Conservation (phyloP, 345 rosid species). For the Heritiera littoralis region DNA sequence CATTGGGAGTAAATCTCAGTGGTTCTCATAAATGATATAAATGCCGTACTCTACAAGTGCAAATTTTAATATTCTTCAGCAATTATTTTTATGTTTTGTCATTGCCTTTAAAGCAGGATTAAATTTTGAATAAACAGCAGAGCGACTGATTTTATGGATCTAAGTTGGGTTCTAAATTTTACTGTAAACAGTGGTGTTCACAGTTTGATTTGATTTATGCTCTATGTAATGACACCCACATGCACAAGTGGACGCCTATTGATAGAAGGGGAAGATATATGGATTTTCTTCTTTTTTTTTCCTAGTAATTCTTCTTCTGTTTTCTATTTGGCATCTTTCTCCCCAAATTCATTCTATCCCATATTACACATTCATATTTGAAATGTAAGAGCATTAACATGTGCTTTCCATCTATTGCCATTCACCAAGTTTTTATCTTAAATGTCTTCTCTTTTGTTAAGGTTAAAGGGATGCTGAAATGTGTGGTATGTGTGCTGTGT, state of each 20-base stretch:
- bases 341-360: background rate
- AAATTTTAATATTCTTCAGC: background rate
- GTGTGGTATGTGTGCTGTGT: background rate
- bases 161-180: no score
- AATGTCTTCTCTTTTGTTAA: background rate
- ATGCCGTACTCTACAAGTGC: background rate
- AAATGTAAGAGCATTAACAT: background rate
- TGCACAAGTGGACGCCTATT: background rate
- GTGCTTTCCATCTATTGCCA: background rate
- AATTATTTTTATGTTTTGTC: background rate
- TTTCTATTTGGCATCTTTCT: background rate
- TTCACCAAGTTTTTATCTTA: background rate
- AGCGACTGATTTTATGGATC: background rate
- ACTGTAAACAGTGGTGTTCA: background rate
- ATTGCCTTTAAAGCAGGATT: background rate
- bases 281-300: background rate
- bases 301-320: background rate
- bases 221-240: background rate
- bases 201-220: background rate
- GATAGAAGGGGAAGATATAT: background rate
- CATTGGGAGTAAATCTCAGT: background rate
- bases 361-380: background rate
- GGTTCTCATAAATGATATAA: background rate
- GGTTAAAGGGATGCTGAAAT: background rate
- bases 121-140: background rate